Evolutionary conservation across 257 asterid genomes (phyloP).

Genomic region (Datura wrightii): DNA sequence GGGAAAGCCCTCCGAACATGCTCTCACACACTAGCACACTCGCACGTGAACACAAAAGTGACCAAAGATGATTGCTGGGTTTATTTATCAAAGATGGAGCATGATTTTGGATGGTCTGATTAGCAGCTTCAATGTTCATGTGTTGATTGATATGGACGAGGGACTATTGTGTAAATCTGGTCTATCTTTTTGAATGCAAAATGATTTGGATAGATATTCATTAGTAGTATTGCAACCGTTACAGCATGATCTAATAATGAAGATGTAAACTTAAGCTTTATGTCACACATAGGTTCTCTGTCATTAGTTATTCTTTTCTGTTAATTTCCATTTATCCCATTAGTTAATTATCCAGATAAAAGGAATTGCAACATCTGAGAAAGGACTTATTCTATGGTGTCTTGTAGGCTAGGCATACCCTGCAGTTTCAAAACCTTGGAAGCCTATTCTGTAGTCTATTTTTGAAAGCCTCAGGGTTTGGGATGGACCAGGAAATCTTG

Average conservation of each 20-base stretch:
- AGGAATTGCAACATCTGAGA: constrained; percentile 12
- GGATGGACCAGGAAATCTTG: not conserved
- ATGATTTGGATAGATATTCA: not conserved
- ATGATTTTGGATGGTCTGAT: not conserved
- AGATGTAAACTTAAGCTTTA: not conserved
- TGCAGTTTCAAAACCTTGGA: constrained; percentile 20
- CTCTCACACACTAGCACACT: not conserved
- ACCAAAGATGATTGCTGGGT: not conserved
- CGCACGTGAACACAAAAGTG: not conserved
- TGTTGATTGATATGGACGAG: not conserved
- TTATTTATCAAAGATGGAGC: not conserved
- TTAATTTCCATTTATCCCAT: constrained; percentile 1
- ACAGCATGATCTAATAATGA: not conserved
- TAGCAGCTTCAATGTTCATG: not conserved
- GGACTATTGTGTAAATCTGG: not conserved
- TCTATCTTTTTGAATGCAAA: not conserved
- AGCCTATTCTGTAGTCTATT: not conserved
- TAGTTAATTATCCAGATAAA: not conserved
- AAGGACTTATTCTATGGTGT: not conserved
- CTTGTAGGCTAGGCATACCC: not conserved
- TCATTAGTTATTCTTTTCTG: not conserved
- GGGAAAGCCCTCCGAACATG: not conserved
- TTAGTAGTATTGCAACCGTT: not conserved
- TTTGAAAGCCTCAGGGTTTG: not conserved
- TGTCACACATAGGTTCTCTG: not conserved